Conservation (phyloP, 1,139 yeast species). For the Geotrichum klebahnii region DNA sequence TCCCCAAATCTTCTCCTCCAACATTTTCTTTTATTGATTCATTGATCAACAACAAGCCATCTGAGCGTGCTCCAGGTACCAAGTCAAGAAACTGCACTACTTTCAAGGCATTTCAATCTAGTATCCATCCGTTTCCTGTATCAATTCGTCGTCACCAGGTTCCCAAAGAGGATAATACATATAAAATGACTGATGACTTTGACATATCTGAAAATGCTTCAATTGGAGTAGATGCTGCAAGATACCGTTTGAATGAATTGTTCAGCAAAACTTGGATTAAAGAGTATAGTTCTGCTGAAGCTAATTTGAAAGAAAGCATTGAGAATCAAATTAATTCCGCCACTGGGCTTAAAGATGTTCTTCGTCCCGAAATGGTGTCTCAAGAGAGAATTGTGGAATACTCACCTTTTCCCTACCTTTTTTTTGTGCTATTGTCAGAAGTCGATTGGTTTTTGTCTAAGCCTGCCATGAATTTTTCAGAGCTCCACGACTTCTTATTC, state of each 20-base stretch:
- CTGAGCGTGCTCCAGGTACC: neutral
- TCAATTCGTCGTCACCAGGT: conserved; percentile 7
- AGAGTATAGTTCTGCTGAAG: conserved; percentile 31
- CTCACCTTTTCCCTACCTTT: conserved; percentile 59
- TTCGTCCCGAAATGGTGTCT: conserved; percentile 44
- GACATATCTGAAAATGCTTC: conserved; percentile 29
- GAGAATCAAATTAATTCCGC: conserved; percentile 49
- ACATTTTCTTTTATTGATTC: neutral
- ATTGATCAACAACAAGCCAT: neutral
- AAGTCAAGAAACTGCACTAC: neutral
- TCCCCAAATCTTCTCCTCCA: neutral
- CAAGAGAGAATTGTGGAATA: conserved; percentile 58
- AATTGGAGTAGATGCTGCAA: conserved; percentile 37
- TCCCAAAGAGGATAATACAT: conserved; percentile 10
- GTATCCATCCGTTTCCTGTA: conserved; percentile 2
- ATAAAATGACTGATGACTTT: conserved; percentile 26
- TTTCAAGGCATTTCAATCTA: conserved; percentile 4
- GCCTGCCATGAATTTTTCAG: conserved; percentile 54
- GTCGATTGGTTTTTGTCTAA: conserved; percentile 51
- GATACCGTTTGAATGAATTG: conserved; percentile 40
- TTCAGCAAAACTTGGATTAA: conserved; percentile 72
- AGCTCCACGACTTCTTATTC: conserved; percentile 58
- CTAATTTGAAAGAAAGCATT: conserved; percentile 43
- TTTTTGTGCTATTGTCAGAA: conserved; percentile 54
- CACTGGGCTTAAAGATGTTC: conserved; percentile 48